A percentile compares a stretch with the other conserved stretches of the same genome.
Evolutionary conservation across 257 asterid species (phyloP).

Genomic region (Primulina tabacum): DNA sequence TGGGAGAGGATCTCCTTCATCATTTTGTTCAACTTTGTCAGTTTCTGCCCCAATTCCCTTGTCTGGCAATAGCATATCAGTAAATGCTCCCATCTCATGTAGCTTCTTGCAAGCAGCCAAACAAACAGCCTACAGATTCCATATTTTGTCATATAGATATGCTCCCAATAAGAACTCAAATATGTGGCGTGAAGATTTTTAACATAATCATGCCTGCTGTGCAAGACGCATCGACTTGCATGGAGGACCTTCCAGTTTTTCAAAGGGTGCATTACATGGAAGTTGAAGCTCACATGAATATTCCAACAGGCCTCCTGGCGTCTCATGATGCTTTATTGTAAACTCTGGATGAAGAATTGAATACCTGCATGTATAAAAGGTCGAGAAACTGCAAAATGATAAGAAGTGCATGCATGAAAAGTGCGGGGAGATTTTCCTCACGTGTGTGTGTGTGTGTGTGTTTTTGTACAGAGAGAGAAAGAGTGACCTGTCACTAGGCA

Average conservation of each 20-base stretch:
- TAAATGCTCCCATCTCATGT: conserved; percentile 99
- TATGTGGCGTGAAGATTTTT: conserved; percentile 13
- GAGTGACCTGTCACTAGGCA: conserved; percentile 90
- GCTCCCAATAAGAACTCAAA: conserved; percentile 5
- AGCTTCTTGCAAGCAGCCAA: conserved; percentile 99
- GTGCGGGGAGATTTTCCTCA: conserved; percentile 11
- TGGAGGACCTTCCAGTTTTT: conserved; percentile 88
- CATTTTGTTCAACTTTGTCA: conserved; percentile 77
- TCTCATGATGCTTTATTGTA: conserved; percentile 86
- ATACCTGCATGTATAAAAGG: conserved; percentile 49
- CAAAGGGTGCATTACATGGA: conserved; percentile 98
- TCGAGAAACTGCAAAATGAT: conserved; percentile 3
- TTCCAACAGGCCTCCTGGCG: conserved; percentile 62
- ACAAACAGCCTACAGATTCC: conserved; percentile 76
- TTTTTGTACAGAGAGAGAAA: conserved; percentile 10
- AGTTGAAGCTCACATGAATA: conserved; percentile 98
- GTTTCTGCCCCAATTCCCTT: conserved; percentile 74
- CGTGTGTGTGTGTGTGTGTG: not conserved
- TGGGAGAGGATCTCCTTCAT: conserved; percentile 91
- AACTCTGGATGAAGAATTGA: conserved; percentile 97
- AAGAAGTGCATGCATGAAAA: not conserved
- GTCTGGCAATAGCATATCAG: conserved; percentile 99
- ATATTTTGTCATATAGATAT: conserved; percentile 22
- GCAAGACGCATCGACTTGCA: conserved; percentile 96
- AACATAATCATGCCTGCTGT: conserved; percentile 69